Evolutionary conservation across 257 asterid genomes (phyloP).

Genomic region (Nicotiana tabacum): DNA sequence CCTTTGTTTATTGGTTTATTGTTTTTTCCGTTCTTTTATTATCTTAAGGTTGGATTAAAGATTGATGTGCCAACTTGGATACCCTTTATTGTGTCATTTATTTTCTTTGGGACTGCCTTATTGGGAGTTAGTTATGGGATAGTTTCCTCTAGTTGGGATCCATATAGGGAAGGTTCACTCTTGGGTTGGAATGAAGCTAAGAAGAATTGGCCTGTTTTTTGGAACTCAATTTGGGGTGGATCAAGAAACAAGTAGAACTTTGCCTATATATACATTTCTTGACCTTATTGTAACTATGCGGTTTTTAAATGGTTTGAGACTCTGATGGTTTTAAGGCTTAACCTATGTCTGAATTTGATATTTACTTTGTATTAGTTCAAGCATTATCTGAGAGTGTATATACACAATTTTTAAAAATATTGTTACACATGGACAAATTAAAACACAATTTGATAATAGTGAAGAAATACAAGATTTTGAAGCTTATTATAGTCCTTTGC

Average conservation of each 20-base stretch:
- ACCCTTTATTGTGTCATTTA: conserved; percentile 78
- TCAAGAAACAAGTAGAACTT: conserved; percentile 37
- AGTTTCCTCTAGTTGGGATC: conserved; percentile 99
- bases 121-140: conserved; percentile 88
- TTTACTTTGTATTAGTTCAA: background rate
- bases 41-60: conserved; percentile 76
- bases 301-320: background rate
- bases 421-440: too few relatives aligned
- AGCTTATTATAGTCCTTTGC: too few relatives aligned
- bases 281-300: background rate
- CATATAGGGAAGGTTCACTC: conserved; percentile 79
- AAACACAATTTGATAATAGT: too few relatives aligned
- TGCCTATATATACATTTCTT: background rate
- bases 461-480: too few relatives aligned
- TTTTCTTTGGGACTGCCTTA: conserved; percentile 84
- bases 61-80: conserved; percentile 91
- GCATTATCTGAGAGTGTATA: too few relatives aligned
- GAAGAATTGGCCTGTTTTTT: conserved; percentile 96
- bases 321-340: background rate
- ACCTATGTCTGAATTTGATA: fast-evolving
- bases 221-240: conserved; percentile 71
- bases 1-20: conserved; percentile 70
- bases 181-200: conserved; percentile 93
- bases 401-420: too few relatives aligned
- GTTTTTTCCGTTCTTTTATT: conserved; percentile 91